These are phyloP conservation scores for Volvariella volvacea DNA, from an alignment of 1,284 basidiomycete genomes.

Conservation along the genomic window DNA sequence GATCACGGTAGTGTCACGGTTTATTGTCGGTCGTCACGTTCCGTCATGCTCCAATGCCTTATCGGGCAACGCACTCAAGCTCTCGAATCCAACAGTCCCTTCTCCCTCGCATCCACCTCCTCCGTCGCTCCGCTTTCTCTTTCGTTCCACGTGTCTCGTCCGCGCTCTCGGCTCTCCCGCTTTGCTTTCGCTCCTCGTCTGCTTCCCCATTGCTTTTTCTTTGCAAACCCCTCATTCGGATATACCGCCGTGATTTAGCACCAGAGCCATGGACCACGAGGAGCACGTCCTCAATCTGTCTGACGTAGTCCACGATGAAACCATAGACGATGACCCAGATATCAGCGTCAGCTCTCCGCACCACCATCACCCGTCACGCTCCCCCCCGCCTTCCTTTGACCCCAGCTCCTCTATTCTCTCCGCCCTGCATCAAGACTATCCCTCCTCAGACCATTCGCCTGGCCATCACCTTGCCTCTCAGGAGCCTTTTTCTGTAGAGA, in stretches of 20 bases:
- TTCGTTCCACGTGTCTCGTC: constrained; percentile 4
- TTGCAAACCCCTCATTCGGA: no score
- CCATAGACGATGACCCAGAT: constrained; percentile 41
- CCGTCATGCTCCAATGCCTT: background rate
- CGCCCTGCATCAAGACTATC: constrained; percentile 28
- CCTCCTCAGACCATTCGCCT: constrained; percentile 22
- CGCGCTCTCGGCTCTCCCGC: background rate
- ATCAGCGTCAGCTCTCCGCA: constrained; percentile 18
- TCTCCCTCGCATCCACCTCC: constrained; percentile 1
- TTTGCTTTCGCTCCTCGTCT: no score
- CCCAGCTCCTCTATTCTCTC: constrained; percentile 24
- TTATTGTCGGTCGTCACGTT: background rate
- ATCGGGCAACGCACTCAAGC: no score
- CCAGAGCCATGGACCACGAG: constrained; percentile 47
- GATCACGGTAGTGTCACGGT: no score
- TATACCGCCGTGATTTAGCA: background rate
- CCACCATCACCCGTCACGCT: constrained; percentile 19
- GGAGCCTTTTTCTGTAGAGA: constrained; percentile 54
- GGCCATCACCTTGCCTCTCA: constrained; percentile 24
- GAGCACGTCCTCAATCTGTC: constrained; percentile 63
- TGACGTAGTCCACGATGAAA: constrained; percentile 73
- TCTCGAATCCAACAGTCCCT: background rate
- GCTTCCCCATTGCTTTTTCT: background rate
- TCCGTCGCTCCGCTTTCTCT: constrained; percentile 5
- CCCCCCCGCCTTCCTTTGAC: constrained; percentile 26